Evolutionary conservation across 73 alveolate genomes (phyloP).

Genomic region (Uronychia setigera): DNA sequence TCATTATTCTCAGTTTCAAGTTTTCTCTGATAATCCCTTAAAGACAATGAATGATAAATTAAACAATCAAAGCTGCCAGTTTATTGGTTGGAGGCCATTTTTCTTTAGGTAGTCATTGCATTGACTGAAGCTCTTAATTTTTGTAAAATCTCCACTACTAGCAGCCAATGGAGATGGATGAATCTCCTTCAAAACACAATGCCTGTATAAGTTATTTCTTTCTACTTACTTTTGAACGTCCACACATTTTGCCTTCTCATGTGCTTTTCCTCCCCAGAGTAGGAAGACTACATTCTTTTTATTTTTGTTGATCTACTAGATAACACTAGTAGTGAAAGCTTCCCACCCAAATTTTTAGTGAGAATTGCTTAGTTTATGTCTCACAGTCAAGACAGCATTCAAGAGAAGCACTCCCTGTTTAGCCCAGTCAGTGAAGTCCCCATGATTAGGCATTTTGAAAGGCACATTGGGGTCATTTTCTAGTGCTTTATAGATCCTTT

Average conservation of each 20-base stretch:
- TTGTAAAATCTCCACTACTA: constrained; percentile 70
- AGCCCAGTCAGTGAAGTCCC: constrained; percentile 95
- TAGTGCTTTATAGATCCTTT: constrained; percentile 86
- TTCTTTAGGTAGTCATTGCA: constrained; percentile 74
- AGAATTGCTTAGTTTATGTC: constrained; percentile 81
- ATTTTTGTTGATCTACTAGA: constrained; percentile 77
- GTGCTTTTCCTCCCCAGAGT: constrained; percentile 97
- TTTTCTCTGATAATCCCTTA: neutral
- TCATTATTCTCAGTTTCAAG: neutral
- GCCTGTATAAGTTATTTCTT: constrained; percentile 69
- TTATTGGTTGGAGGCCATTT: constrained; percentile 80
- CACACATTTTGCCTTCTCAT: constrained; percentile 79
- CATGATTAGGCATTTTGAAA: constrained; percentile 81
- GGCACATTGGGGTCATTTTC: constrained; percentile 81
- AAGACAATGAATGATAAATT: too few relatives aligned
- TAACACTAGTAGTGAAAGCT: constrained; percentile 87
- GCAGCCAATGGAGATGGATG: constrained; percentile 97
- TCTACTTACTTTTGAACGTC: neutral
- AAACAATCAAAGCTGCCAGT: constrained; percentile 79
- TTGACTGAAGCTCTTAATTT: constrained; percentile 79
- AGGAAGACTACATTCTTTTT: constrained; percentile 86
- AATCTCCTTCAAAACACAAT: constrained; percentile 78
- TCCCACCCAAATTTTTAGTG: constrained; percentile 96
- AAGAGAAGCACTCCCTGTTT: constrained; percentile 91
- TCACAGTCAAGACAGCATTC: constrained; percentile 92